Evolutionary conservation across 2,329 filamentous ascomycete genomes (phyloP).

Genomic region (Colletotrichum liaoningense): DNA sequence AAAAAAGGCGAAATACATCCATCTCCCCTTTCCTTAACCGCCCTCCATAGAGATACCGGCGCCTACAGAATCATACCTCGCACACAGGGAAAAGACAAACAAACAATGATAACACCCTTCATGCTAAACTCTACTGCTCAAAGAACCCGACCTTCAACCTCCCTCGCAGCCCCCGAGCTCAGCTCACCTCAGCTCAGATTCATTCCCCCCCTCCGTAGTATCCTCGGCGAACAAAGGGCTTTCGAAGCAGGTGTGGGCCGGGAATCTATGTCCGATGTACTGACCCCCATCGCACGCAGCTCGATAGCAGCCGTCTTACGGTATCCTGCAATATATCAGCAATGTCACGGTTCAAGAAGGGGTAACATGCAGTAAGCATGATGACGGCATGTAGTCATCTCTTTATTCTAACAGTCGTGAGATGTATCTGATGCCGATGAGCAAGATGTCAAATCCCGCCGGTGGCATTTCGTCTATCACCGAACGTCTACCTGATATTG

Average conservation of each 20-base stretch:
- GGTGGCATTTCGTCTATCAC: no score
- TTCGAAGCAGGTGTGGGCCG: not conserved
- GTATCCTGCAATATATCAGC: not conserved
- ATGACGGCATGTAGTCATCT: not conserved
- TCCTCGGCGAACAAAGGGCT: not conserved
- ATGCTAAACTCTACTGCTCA: no score
- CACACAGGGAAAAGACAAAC: no score
- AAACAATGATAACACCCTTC: no score
- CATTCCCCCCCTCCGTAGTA: no score
- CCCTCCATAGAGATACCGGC: no score
- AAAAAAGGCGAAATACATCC: no score
- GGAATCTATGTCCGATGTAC: not conserved
- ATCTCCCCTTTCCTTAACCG: no score
- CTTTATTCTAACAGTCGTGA: not conserved
- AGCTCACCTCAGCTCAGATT: not conserved
- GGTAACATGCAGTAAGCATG: not conserved
- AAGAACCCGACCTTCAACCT: no score
- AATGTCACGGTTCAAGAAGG: not conserved
- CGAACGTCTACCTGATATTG: no score
- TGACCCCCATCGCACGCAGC: not conserved
- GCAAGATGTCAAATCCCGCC: no score
- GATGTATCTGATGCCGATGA: not conserved
- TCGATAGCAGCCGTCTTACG: constrained; percentile 1
- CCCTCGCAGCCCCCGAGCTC: not conserved
- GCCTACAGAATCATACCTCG: no score